Evolutionary conservation across 805 yeast genomes (phyloP).

Genomic region (Priceomyces melissophilus): DNA sequence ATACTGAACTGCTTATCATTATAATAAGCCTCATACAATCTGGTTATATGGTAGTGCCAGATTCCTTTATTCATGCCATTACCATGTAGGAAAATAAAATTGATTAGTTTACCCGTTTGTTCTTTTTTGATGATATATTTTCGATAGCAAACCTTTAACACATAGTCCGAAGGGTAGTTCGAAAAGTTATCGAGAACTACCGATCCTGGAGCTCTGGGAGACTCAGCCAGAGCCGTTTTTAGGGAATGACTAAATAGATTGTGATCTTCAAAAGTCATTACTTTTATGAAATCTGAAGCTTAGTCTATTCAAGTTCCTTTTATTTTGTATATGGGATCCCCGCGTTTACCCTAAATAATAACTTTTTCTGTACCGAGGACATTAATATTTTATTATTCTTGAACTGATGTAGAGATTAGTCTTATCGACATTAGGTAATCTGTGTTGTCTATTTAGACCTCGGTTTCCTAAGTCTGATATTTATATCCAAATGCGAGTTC

Average conservation of each 20-base stretch:
- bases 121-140: conserved; percentile 26
- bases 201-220: conserved; percentile 33
- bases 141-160: conserved; percentile 42
- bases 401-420: too few species aligned
- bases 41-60: conserved; percentile 13
- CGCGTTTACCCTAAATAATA: too few species aligned
- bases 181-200: conserved; percentile 19
- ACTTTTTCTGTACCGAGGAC: too few species aligned
- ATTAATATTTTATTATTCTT: too few species aligned
- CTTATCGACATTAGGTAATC: too few species aligned
- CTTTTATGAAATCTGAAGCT: neutral
- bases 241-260: conserved; percentile 1
- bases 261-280: conserved; percentile 3
- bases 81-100: conserved; percentile 14
- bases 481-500: too few species aligned
- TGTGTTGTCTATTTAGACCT: too few species aligned
- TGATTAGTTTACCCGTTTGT: conserved; percentile 6
- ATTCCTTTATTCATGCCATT: conserved; percentile 16
- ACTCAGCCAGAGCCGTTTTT: conserved; percentile 15
- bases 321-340: too few species aligned
- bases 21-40: conserved; percentile 5
- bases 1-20: conserved; percentile 9
- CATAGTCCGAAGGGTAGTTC: conserved; percentile 24
- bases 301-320: too few species aligned
- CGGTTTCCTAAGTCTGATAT: too few species aligned